Base-by-base conservation (phyloP, 106 monocot species). In the Iris macrosiphon region DNA sequence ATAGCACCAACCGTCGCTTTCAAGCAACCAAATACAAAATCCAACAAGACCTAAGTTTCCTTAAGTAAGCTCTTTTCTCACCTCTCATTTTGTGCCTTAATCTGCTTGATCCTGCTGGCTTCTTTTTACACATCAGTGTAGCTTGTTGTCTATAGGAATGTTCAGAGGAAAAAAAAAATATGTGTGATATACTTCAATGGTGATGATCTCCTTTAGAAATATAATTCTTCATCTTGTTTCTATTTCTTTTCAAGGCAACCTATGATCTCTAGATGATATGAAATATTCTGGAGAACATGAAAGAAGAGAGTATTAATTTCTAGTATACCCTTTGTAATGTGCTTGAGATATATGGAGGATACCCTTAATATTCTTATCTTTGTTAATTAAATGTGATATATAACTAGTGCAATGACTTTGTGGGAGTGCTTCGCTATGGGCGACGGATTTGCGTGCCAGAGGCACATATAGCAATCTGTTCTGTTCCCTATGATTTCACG, bases 1-100 rank as follows among this genome's bases (percentile, higher is more conserved):
- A 41, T 40, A 17, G 55, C 50, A 11, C 75, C 70, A 2, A 70
- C 57, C 3, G 75, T 76, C 15, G 60, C 40, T 21, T 64, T 76
- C 51, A 75, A 70, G 63, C 49, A 57, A 40, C 10, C 56, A 7
- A 16, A 20, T 40, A 4, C 57, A 12, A 57, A 57, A 23, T 24
- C 39, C 37, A 57, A 57, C 20, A 24, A 18, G 9, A 3, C 3
- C 13, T 48, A 7, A 25, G 7, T 42, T 17, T 18, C 33, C 22
- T 39, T 33, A 45, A 16, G 33, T 17, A 53, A 18, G 33, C 33
- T 38, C 33, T 38, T 0, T 8, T 4, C 9, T 12, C 57, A 41
- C 14, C 40, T 22, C 31, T 13, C 33, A 28, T 59, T 39, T 30
- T 1, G 0, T 12, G 11, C 7, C 30, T 17, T 46, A 11, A 40